Conservation (phyloP, 805 yeast genomes). For the Saccharomycodes ludwigii region DNA sequence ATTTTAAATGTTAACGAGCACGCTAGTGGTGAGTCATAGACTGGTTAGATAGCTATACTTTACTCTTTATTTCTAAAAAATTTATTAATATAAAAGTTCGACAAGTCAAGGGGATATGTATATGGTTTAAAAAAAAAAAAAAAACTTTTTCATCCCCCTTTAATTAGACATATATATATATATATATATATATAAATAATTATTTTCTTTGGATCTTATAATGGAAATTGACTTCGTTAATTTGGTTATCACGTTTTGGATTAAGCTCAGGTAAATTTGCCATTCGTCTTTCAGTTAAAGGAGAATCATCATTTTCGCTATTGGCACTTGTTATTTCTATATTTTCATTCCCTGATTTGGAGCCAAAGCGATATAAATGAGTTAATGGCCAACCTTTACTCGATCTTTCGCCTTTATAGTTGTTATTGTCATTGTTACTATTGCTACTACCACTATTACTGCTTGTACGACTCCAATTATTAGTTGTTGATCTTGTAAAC, state of each 20-base stretch:
- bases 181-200: neutral
- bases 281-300: too few species aligned
- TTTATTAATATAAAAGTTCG: too few species aligned
- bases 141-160: too few species aligned
- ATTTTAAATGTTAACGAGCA: conserved; percentile 21
- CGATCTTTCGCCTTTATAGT: conserved; percentile 1
- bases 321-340: neutral
- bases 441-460: too few species aligned
- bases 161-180: conserved; percentile 1
- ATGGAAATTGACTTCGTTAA: conserved; percentile 3
- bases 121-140: too few species aligned
- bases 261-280: neutral
- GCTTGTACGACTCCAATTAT: too few species aligned
- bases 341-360: neutral
- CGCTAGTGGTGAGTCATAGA: conserved; percentile 4
- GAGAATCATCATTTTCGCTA: neutral
- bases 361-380: neutral
- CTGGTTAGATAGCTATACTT: too few species aligned
- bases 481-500: too few species aligned
- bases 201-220: conserved; percentile 3
- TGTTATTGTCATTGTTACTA: too few species aligned
- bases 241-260: neutral
- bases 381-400: conserved; percentile 2
- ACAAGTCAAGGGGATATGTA: too few species aligned
- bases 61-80: too few species aligned